A percentile compares a stretch with the other conserved stretches of the same genome.
Conservation (phyloP, 768 basidiomycete species). For the Boletus rubescentipes region DNA sequence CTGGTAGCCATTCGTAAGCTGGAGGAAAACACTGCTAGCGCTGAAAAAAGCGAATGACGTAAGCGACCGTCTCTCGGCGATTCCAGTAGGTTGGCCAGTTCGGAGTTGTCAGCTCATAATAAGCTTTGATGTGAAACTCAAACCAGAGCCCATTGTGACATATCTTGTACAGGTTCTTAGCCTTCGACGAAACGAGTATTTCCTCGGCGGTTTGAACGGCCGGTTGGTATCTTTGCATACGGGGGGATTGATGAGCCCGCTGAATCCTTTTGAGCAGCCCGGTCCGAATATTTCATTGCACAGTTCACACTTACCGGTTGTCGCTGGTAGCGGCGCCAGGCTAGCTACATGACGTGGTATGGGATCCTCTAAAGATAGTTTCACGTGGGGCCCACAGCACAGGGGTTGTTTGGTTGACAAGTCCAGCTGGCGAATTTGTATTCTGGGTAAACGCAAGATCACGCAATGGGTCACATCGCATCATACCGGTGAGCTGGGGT, state of each 20-base stretch:
- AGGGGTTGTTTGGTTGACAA: background rate
- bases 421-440: constrained; percentile 7
- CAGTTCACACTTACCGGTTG: no score
- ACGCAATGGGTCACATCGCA: constrained; percentile 29
- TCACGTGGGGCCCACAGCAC: background rate
- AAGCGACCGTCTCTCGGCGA: constrained; percentile 8
- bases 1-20: constrained; percentile 60
- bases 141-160: no score
- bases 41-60: constrained; percentile 6
- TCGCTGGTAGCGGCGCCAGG: no score
- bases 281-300: background rate
- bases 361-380: background rate
- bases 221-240: constrained; percentile 6
- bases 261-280: background rate
- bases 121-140: background rate
- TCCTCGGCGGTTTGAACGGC: background rate
- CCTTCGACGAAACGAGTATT: background rate
- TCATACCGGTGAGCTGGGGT: constrained; percentile 4
- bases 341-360: background rate
- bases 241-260: background rate
- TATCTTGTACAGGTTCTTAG: no score
- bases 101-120: no score
- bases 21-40: constrained; percentile 4
- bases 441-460: constrained; percentile 28
- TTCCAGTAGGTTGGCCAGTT: no score